These are phyloP conservation scores for Amborella trichopoda DNA, from an alignment of 164 flowering plant genomes.

Conservation along the genomic window DNA sequence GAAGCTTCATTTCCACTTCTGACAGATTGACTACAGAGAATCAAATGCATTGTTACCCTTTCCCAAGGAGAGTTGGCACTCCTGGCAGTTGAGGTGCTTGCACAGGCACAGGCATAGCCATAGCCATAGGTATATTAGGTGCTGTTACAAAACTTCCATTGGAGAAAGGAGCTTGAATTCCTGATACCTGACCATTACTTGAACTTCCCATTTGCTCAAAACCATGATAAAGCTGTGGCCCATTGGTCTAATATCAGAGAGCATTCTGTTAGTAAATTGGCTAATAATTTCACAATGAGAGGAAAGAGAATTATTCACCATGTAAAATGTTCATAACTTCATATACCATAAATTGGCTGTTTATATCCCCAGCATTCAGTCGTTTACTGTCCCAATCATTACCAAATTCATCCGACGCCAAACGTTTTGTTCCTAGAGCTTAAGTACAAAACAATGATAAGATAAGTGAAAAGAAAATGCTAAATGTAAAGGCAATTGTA, in stretches of 20 bases:
- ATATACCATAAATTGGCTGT: slow-evolving; percentile 19
- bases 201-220: slow-evolving; percentile 25
- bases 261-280: neutral
- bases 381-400: slow-evolving; percentile 81
- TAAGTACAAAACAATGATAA: neutral
- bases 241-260: neutral
- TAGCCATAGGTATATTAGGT: slow-evolving; percentile 23
- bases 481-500: no score
- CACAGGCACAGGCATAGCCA: slow-evolving; percentile 33
- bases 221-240: slow-evolving; percentile 11
- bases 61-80: slow-evolving; percentile 55
- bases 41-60: slow-evolving; percentile 64
- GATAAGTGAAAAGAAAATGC: neutral
- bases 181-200: slow-evolving; percentile 20
- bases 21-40: no score
- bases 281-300: neutral
- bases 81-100: slow-evolving; percentile 34
- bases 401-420: slow-evolving; percentile 68
- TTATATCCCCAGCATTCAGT: slow-evolving; percentile 61
- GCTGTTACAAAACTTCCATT: slow-evolving; percentile 22
- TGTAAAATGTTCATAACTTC: neutral
- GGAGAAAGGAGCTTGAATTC: slow-evolving; percentile 24
- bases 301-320: neutral
- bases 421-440: slow-evolving; percentile 79
- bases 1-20: no score